Conservation (phyloP, 768 basidiomycete genomes). For the Panaeolus papilionaceus region DNA sequence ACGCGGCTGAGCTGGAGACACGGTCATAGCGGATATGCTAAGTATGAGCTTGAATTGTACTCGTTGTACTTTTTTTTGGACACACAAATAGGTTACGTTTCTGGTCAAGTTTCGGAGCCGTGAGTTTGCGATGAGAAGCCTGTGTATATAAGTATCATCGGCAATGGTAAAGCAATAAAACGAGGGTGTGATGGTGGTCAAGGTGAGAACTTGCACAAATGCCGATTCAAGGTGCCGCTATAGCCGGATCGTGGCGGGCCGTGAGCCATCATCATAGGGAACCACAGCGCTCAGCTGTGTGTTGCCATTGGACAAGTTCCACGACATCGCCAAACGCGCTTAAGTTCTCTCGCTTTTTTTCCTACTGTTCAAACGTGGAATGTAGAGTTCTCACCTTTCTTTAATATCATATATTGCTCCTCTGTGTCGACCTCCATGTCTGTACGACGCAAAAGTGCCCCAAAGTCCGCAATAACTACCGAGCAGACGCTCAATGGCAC, state of each 20-base stretch:
- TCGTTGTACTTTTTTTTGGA: background rate
- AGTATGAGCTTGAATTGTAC: background rate
- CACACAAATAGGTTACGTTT: background rate
- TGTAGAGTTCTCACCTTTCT: constrained; percentile 10
- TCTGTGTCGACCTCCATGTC: constrained; percentile 16
- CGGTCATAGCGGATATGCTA: constrained; percentile 3
- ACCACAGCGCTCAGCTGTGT: background rate
- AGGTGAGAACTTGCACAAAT: background rate
- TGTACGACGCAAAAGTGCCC: constrained; percentile 10
- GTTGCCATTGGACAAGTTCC: background rate
- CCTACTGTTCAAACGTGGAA: constrained; percentile 14
- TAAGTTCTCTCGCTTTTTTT: background rate
- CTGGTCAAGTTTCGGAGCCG: background rate
- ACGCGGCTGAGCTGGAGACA: constrained; percentile 8
- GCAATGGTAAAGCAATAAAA: background rate
- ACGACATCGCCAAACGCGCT: constrained; percentile 1
- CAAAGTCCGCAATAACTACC: background rate
- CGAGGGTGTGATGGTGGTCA: background rate
- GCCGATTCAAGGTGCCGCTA: background rate
- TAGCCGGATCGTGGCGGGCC: constrained; percentile 3
- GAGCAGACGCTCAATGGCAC: background rate
- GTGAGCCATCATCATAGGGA: background rate
- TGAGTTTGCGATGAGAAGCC: background rate
- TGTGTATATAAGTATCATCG: background rate
- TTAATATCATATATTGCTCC: constrained; percentile 9